These are phyloP conservation scores for Diphasiastrum complanatum DNA, from an alignment of 83 land plant species.

Conservation along the genomic window DNA sequence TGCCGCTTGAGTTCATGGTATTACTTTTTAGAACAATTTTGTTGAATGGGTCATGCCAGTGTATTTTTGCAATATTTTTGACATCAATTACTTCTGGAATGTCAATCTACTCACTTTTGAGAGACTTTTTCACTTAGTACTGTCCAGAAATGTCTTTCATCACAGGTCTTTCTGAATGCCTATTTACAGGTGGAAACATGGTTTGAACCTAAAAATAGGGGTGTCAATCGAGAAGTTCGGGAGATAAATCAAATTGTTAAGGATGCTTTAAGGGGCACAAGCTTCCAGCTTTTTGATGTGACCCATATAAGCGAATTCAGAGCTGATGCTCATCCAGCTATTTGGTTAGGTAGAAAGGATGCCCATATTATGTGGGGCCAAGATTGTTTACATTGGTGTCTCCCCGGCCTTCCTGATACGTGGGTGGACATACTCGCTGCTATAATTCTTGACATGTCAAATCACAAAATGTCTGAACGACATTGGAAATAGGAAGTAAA, in stretches of 20 bases:
- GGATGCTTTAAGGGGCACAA: conserved; percentile 43
- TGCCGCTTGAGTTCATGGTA: not conserved
- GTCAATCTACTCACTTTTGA: not conserved
- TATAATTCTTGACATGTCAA: conserved; percentile 35
- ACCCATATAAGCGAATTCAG: conserved; percentile 83
- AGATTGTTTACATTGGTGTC: conserved; percentile 99
- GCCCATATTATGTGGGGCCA: conserved; percentile 93
- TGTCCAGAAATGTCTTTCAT: not conserved
- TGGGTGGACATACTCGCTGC: conserved; percentile 79
- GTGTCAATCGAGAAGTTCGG: conserved; percentile 82
- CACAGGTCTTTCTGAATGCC: not conserved
- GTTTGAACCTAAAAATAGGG: conserved; percentile 74
- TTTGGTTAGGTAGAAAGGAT: conserved; percentile 86
- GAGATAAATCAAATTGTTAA: conserved; percentile 51
- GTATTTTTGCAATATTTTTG: not conserved
- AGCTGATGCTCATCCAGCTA: conserved; percentile 95
- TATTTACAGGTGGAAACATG: conserved; percentile 58
- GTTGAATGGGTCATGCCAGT: not conserved
- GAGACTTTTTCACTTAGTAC: not conserved
- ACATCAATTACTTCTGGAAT: no score
- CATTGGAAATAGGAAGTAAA: no score
- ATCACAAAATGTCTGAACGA: no score
- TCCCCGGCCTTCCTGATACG: conserved; percentile 91
- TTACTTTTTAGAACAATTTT: not conserved
- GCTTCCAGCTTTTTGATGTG: conserved; percentile 57